These are phyloP conservation scores for Hypoxylon sp. DNA, from an alignment of 2,329 filamentous ascomycete genomes.

Conservation along the genomic window DNA sequence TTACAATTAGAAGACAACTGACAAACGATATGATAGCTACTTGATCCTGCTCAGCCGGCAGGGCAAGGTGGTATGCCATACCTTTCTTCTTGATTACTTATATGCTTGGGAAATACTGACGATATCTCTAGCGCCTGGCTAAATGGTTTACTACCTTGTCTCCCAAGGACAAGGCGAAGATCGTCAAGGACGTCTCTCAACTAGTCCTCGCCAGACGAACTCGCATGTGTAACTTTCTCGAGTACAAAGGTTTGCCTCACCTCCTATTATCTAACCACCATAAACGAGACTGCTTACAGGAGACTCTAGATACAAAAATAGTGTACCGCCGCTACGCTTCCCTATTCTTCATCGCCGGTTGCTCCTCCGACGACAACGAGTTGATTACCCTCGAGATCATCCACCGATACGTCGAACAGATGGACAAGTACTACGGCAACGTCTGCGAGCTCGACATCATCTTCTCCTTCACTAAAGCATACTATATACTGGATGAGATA, in stretches of 20 bases:
- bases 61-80: constrained; percentile 92
- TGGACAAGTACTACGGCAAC: constrained; percentile 99
- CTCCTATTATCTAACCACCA: constrained; percentile 4
- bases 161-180: constrained; percentile 99
- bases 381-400: constrained; percentile 98
- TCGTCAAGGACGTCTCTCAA: constrained; percentile 99
- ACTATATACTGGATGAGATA: constrained; percentile 98
- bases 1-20: constrained; percentile 38
- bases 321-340: constrained; percentile 99
- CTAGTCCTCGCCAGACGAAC: constrained; percentile 95
- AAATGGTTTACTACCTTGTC: constrained; percentile 99
- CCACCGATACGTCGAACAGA: constrained; percentile 99
- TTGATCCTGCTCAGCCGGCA: constrained; percentile 97
- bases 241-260: constrained; percentile 86
- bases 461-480: constrained; percentile 99
- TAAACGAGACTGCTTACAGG: constrained; percentile 35
- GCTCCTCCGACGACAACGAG: constrained; percentile 97
- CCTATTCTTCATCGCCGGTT: constrained; percentile 98
- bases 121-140: constrained; percentile 82
- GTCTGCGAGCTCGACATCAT: constrained; percentile 99
- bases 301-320: constrained; percentile 87
- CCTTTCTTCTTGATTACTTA: constrained; percentile 56
- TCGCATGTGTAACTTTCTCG: constrained; percentile 99
- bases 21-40: constrained; percentile 74
- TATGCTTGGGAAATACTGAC: constrained; percentile 20